Base-by-base conservation (phyloP, 306 rosid genomes). In the apple (Malus domestica) region DNA sequence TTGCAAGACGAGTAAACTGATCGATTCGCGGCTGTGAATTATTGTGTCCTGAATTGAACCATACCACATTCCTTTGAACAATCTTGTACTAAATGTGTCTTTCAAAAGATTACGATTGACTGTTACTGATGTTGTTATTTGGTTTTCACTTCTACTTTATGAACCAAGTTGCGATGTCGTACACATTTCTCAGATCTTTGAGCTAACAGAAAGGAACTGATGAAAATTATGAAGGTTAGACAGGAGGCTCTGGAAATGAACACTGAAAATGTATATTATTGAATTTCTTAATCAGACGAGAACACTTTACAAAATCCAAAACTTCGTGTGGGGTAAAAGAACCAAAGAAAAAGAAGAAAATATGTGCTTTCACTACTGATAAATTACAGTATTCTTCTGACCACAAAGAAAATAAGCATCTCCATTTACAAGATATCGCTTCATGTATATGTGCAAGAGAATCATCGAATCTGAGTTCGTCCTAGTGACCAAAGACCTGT, bases 401-500 rank as follows among this genome's bases (percentile, higher is more conserved):
- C 77, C 72, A 33, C 58, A 58, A 4, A n/a, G 62, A 23, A 54
- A 19, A 58, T n/a, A 20, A 57, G 35, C 15, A 63, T 66, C 70
- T 40, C 33, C 79, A 75, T 84, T 30, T 71, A 81, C 80, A 78
- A 52, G 16, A 10, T 22, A 12, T 23, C 7, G n/a, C 33, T 59
- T 68, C 71, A 1, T 55, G 69, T 61, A 62, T 68, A 72, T 54
- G 62, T 72, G 44, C 59, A 72, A 49, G 25, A 74, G 68, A 16
- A 19, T 90, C 85, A 89, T 67, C 97, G 83, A 77, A 92, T 95
- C 61, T 88, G 93, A 60, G 98, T 90, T 61, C 97, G 79, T 60
- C 99, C 99, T 1, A 90, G 78, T 25, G 99, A 95, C 99, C 99
- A 95, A 52, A 95, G 89, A 20, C 97, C 96, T 27, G 96, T 86